phyloP scores from a whole-genome alignment of 768 basidiomycete species.

The Leccinellum albellum region DNA sequence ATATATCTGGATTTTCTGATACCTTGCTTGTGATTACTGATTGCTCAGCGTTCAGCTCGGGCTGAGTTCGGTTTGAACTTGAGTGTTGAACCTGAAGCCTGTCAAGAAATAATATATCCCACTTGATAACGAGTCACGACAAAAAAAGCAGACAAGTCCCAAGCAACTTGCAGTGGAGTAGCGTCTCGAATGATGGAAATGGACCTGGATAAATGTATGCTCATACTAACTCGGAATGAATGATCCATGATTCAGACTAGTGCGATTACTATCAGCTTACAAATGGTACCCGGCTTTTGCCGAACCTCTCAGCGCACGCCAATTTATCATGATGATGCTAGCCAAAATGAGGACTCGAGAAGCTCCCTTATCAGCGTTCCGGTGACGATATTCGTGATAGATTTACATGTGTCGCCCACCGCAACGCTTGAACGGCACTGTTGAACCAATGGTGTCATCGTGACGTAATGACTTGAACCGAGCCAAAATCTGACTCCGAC shows the following conservation, averaged over 20 bases:
- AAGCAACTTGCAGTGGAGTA: background rate
- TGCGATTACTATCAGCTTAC: background rate
- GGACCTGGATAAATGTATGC: conserved; percentile 12
- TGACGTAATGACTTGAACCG: background rate
- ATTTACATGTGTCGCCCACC: background rate
- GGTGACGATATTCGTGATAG: background rate
- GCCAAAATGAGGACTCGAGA: background rate
- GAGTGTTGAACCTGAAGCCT: conserved; percentile 1
- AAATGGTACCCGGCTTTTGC: conserved; percentile 13
- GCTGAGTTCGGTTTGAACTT: background rate
- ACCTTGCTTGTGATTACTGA: background rate
- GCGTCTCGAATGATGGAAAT: conserved; percentile 6
- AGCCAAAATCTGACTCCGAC: too few relatives aligned
- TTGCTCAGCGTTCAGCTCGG: background rate
- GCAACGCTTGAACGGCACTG: background rate
- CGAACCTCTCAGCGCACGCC: background rate
- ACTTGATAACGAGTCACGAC: background rate
- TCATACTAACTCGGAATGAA: background rate
- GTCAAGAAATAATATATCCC: conserved; percentile 1
- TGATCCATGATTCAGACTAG: background rate
- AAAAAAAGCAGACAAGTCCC: background rate
- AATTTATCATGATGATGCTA: background rate
- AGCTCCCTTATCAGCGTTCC: background rate
- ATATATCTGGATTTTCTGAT: background rate
- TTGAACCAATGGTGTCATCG: background rate